These are phyloP conservation scores for Flaveria ramosissima DNA, from an alignment of 129 eudicot species.

Conservation along the genomic window DNA sequence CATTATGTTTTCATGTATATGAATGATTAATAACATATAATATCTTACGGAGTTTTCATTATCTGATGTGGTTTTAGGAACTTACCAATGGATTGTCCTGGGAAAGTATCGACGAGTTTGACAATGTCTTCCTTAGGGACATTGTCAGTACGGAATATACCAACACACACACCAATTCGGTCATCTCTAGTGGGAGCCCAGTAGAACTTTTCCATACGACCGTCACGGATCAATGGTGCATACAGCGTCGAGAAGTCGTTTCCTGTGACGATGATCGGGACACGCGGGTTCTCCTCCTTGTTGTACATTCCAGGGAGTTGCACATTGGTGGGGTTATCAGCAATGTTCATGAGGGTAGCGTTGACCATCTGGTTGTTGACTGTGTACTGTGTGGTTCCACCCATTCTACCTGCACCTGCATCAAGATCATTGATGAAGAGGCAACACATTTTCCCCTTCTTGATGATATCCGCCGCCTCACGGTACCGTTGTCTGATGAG, in stretches of 20 bases:
- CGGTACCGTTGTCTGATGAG: conserved; percentile 92
- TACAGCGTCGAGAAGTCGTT: conserved; percentile 93
- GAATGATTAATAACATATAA: no score
- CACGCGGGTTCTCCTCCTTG: conserved; percentile 94
- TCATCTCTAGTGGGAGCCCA: conserved; percentile 99
- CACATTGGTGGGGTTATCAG: conserved; percentile 92
- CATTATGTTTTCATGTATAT: neutral
- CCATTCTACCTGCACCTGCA: conserved; percentile 97
- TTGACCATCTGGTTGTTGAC: conserved; percentile 99
- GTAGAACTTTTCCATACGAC: conserved; percentile 99
- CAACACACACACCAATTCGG: conserved; percentile 86
- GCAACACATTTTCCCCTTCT: conserved; percentile 91
- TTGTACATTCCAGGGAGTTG: conserved; percentile 99
- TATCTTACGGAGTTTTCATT: neutral
- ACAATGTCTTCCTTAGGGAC: conserved; percentile 49
- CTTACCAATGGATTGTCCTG: conserved; percentile 95
- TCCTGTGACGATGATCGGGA: conserved; percentile 91
- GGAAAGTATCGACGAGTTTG: conserved; percentile 89
- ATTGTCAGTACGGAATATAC: conserved; percentile 73
- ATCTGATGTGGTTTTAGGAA: neutral
- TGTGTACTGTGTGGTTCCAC: conserved; percentile 97
- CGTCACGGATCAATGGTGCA: conserved; percentile 98
- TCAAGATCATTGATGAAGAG: conserved; percentile 98
- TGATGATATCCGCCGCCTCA: conserved; percentile 87
- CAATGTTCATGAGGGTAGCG: conserved; percentile 99